A percentile compares a stretch with the other conserved stretches of the same genome.
phyloP scores from a whole-genome alignment of 148 eudicot species.

The Cornus kousa region DNA sequence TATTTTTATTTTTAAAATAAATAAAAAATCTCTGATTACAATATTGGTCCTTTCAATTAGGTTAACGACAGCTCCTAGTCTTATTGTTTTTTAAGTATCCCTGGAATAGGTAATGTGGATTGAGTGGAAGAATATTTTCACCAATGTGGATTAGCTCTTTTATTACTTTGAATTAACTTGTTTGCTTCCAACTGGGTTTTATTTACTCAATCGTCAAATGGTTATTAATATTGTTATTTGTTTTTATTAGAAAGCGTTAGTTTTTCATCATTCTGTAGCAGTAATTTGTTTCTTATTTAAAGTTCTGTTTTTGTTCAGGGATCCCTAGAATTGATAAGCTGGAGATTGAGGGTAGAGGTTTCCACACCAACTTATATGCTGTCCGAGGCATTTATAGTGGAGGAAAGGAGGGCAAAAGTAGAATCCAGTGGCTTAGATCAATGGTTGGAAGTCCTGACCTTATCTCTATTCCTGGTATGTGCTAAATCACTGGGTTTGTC shows the following conservation, averaged over 20 bases:
- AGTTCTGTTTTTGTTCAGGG: constrained; percentile 42
- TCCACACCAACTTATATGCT: constrained; percentile 94
- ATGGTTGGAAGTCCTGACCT: constrained; percentile 99
- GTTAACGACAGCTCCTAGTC: background rate
- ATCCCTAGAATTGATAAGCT: constrained; percentile 80
- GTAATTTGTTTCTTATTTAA: background rate
- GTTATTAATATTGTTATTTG: too few species aligned
- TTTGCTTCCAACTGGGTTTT: background rate
- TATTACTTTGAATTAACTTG: background rate
- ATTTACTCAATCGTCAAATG: background rate
- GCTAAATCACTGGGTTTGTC: constrained; percentile 10
- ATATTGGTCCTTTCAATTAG: background rate
- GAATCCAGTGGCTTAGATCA: constrained; percentile 98
- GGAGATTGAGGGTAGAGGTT: constrained; percentile 98
- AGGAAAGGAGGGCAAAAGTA: constrained; percentile 95
- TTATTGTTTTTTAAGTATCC: background rate
- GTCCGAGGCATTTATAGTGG: constrained; percentile 87
- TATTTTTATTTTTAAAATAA: too few species aligned
- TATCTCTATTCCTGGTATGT: constrained; percentile 86
- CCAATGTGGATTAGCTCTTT: background rate
- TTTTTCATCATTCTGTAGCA: background rate
- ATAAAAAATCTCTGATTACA: background rate
- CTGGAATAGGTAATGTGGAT: background rate
- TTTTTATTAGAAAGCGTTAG: background rate
- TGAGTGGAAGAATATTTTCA: background rate